These are phyloP conservation scores for Candida parachauliodes DNA, from an alignment of 805 yeast species.

Conservation along the genomic window DNA sequence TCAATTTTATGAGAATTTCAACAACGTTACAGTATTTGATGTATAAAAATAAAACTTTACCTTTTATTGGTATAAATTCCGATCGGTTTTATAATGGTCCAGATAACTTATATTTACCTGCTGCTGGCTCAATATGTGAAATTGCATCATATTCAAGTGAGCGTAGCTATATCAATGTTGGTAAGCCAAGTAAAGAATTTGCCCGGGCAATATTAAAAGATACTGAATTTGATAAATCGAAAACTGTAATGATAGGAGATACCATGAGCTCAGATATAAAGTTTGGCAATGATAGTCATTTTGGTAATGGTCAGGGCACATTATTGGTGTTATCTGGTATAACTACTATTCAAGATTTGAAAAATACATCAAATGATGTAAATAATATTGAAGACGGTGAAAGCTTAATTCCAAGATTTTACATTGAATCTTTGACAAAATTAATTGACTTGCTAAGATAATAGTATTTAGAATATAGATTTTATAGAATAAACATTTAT, in stretches of 20 bases:
- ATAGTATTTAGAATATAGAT: no score
- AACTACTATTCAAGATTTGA: constrained; percentile 23
- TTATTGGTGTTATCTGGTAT: constrained; percentile 38
- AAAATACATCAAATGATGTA: constrained; percentile 8
- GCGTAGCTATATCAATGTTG: constrained; percentile 31
- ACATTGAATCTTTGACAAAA: constrained; percentile 30
- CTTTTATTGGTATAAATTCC: constrained; percentile 37
- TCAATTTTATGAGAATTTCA: constrained; percentile 35
- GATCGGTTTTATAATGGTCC: constrained; percentile 39
- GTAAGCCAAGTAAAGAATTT: constrained; percentile 32
- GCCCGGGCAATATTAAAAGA: constrained; percentile 25
- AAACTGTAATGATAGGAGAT: constrained; percentile 38
- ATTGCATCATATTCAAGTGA: constrained; percentile 23
- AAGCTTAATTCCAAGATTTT: constrained; percentile 23
- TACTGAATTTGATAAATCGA: constrained; percentile 21
- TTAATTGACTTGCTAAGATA: constrained; percentile 11
- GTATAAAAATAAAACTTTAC: constrained; percentile 25
- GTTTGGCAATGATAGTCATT: constrained; percentile 36
- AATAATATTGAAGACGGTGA: constrained; percentile 11
- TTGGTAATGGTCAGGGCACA: constrained; percentile 28
- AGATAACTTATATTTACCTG: constrained; percentile 32
- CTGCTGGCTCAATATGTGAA: constrained; percentile 37
- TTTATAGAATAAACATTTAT: no score
- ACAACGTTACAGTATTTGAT: constrained; percentile 35
- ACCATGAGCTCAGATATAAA: constrained; percentile 39